These are phyloP conservation scores for Aphanomyces euteiches DNA, from an alignment of 352 stramenopile species.

Conservation along the genomic window DNA sequence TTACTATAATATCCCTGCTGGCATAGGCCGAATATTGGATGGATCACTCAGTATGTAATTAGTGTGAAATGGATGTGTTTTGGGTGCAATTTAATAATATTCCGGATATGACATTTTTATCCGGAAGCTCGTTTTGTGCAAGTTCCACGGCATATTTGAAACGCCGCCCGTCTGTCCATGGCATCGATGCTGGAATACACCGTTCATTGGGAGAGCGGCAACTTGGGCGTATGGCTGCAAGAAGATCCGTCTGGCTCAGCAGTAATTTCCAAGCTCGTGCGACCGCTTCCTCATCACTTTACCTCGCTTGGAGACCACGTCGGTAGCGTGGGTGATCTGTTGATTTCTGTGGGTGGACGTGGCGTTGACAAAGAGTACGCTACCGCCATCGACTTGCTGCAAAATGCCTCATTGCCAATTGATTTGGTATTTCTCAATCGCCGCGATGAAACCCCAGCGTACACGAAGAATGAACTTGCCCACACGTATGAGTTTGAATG, in stretches of 20 bases:
- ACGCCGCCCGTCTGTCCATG: neutral
- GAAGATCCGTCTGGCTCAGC: neutral
- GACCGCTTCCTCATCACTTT: constrained; percentile 20
- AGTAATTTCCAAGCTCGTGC: constrained; percentile 25
- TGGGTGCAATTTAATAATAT: no score
- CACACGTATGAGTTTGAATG: constrained; percentile 8
- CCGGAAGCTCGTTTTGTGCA: no score
- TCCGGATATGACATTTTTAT: no score
- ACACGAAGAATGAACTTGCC: neutral
- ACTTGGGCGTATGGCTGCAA: constrained; percentile 7
- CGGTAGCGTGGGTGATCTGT: constrained; percentile 16
- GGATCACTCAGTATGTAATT: no score
- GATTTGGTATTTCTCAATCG: constrained; percentile 16
- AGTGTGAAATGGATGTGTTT: no score
- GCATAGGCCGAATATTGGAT: no score
- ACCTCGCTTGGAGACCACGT: neutral
- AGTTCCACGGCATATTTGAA: no score
- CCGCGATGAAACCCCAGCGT: constrained; percentile 6
- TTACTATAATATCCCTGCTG: no score
- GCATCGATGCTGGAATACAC: neutral
- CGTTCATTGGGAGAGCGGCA: neutral
- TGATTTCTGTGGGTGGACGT: neutral
- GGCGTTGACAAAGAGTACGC: neutral
- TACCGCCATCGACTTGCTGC: neutral
- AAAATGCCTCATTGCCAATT: neutral